A percentile compares a stretch with the other conserved stretches of the same genome.
Evolutionary conservation across 257 asterid genomes (phyloP).

Genomic region (Craterostigma plantagineum): DNA sequence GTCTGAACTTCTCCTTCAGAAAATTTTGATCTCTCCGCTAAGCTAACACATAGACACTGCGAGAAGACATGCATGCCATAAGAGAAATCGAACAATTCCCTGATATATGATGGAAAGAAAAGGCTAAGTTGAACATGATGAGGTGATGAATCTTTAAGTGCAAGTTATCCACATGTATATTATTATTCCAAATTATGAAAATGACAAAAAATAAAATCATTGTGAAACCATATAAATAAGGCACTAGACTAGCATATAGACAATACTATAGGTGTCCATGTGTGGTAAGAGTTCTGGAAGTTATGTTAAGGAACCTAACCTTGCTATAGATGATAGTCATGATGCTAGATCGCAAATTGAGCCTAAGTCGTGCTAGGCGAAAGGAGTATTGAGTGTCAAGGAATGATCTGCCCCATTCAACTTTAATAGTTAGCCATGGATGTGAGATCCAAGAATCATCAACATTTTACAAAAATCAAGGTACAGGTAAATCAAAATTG

Average conservation of each 20-base stretch:
- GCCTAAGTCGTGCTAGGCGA: slow-evolving; percentile 66
- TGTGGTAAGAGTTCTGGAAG: no score
- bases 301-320: slow-evolving; percentile 38
- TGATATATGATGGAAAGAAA: no score
- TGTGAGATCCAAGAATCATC: neutral
- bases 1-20: slow-evolving; percentile 98
- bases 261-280: slow-evolving; percentile 4
- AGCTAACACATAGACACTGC: slow-evolving; percentile 64
- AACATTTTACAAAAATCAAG: slow-evolving; percentile 7
- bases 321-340: slow-evolving; percentile 69
- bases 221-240: neutral
- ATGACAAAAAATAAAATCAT: neutral
- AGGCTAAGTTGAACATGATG: no score
- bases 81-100: no score
- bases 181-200: no score
- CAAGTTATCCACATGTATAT: no score
- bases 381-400: slow-evolving; percentile 83
- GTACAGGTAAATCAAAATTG: slow-evolving; percentile 1
- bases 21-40: slow-evolving; percentile 85
- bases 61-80: slow-evolving; percentile 1
- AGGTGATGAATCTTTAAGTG: no score
- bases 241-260: slow-evolving; percentile 3
- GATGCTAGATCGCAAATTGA: slow-evolving; percentile 80
- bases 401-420: slow-evolving; percentile 57
- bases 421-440: neutral